phyloP scores from a whole-genome alignment of 192 early-diverging fungal species.

The Obelidium mucronatum region DNA sequence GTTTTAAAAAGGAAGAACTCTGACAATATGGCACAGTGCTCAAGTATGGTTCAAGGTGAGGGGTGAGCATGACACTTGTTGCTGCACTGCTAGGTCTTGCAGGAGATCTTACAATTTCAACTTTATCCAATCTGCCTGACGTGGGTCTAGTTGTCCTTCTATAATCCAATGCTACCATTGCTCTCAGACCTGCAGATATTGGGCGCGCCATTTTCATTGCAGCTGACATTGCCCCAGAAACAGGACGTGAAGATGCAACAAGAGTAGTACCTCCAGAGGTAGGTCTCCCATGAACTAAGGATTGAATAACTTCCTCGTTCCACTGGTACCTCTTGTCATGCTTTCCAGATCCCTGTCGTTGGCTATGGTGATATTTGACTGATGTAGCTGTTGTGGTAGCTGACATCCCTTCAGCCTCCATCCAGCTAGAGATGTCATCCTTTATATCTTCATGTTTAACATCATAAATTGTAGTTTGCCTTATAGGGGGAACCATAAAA shows the following conservation, averaged over 20 bases:
- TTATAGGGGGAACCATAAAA: background rate
- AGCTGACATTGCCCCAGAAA: background rate
- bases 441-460: background rate
- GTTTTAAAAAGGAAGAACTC: background rate
- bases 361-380: background rate
- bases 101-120: background rate
- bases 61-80: background rate
- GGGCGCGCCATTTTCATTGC: conserved; percentile 18
- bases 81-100: background rate
- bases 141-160: conserved; percentile 10
- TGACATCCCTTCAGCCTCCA: background rate
- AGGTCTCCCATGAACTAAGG: background rate
- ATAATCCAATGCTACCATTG: background rate
- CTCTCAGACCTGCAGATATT: conserved; percentile 21
- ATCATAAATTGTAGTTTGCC: background rate
- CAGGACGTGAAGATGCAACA: conserved; percentile 3
- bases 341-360: background rate
- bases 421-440: background rate
- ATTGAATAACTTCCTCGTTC: background rate
- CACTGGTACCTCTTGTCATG: background rate
- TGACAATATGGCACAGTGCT: background rate
- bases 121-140: background rate
- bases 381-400: background rate
- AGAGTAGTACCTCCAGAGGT: background rate
- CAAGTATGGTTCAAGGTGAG: background rate